A percentile compares a stretch with the other conserved stretches of the same genome.
Conservation (phyloP, 768 basidiomycete species). For the Auricularia cornea region DNA sequence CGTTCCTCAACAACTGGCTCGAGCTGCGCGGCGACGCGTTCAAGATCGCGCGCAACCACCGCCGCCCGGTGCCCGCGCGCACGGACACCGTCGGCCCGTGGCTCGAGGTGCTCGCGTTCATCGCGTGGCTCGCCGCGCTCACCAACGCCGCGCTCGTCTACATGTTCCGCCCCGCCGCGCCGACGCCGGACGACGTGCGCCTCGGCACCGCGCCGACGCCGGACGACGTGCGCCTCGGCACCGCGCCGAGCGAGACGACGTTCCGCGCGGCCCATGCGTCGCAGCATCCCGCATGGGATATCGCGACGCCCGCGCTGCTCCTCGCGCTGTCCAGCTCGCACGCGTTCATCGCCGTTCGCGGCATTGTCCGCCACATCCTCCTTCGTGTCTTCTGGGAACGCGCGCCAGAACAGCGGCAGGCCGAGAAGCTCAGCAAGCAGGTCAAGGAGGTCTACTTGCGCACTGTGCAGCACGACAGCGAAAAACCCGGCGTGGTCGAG, state of each 20-base stretch:
- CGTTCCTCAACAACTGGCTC: slow-evolving; percentile 85
- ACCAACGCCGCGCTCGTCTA: slow-evolving; percentile 88
- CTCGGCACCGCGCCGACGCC: slow-evolving; percentile 1
- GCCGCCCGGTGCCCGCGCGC: slow-evolving; percentile 78
- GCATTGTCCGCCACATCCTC: not conserved
- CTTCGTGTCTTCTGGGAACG: not conserved
- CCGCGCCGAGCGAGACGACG: not conserved
- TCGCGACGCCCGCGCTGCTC: not conserved
- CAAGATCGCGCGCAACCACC: slow-evolving; percentile 81
- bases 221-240: slow-evolving; percentile 1
- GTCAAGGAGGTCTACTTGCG: slow-evolving; percentile 1
- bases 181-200: slow-evolving; percentile 5
- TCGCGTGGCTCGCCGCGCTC: slow-evolving; percentile 84
- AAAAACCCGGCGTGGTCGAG: not conserved
- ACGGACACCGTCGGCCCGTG: slow-evolving; percentile 92
- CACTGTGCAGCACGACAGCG: not conserved
- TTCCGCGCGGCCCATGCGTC: not conserved
- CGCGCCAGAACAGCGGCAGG: not conserved
- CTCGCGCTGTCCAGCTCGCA: not conserved
- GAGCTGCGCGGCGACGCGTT: slow-evolving; percentile 92
- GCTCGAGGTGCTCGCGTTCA: slow-evolving; percentile 76
- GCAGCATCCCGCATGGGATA: not conserved
- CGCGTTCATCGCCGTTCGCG: not conserved
- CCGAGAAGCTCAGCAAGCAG: not conserved
- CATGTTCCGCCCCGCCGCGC: slow-evolving; percentile 57